phyloP scores from a whole-genome alignment of 1,284 basidiomycete species.

The Ceratobasidium sp. region DNA sequence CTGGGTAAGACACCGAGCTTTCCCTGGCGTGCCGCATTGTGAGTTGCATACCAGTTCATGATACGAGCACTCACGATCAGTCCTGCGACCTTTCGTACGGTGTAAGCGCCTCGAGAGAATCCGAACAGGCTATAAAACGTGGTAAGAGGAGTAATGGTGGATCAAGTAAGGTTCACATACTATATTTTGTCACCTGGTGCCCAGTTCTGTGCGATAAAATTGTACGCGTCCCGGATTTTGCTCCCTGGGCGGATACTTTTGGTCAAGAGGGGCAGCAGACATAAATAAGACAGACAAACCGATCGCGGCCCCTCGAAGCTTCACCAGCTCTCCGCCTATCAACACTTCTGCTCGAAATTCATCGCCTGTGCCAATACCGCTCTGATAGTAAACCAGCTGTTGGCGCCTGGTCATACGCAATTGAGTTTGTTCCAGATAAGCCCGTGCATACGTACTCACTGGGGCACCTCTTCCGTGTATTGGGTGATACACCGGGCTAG shows the following conservation, averaged over 20 bases:
- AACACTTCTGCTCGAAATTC: constrained; percentile 18
- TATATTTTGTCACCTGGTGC: constrained; percentile 31
- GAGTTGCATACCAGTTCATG: neutral
- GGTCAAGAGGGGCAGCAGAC: neutral
- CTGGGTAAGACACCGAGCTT: constrained; percentile 34
- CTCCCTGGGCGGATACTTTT: constrained; percentile 6
- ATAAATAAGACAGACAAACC: neutral
- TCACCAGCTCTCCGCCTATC: neutral
- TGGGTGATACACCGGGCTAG: constrained; percentile 10
- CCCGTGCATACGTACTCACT: neutral
- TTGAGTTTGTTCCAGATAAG: neutral
- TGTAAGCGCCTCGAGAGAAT: constrained; percentile 46
- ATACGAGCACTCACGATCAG: constrained; percentile 39
- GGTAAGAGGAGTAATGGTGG: neutral
- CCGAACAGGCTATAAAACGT: constrained; percentile 28
- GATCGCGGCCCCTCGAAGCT: constrained; percentile 8
- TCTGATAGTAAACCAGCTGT: constrained; percentile 46
- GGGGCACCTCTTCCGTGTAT: constrained; percentile 14
- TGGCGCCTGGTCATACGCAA: neutral
- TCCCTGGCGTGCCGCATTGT: neutral
- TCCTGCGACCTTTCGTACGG: constrained; percentile 44
- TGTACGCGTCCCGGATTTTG: constrained; percentile 47
- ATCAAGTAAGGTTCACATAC: neutral
- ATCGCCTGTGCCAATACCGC: constrained; percentile 36
- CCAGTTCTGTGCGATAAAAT: constrained; percentile 47